Base-by-base conservation (phyloP, 176 grass and related monocot species). In the Pontederia crassipes region DNA sequence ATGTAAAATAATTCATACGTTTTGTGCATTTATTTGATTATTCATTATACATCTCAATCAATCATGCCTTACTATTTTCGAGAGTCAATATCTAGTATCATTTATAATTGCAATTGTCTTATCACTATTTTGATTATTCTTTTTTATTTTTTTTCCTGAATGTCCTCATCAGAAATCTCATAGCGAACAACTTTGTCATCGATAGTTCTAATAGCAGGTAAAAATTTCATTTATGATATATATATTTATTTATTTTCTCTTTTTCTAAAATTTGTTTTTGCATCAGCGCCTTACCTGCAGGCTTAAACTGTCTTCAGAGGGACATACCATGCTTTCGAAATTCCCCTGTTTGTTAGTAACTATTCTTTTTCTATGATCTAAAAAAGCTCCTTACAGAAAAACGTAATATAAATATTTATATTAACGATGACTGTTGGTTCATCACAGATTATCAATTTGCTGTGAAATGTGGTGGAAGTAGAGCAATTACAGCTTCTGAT, bases 111-210 rank as follows among this genome's bases (percentile, higher is more conserved):
- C 6, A 7, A 40, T 40, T 40, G 32, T 40, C 32, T 40, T 40
- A 40, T 1, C 32, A 40, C 2, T 40, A 40, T 40, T 7, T 40
- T 40, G 32, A 47, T n/a, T 45, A 52, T 12, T 69, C 20, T 67
- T 46, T 85, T 55, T 60, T 24, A 35, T 72, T 46, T 10, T 60
- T 17, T 52, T 14, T 61, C 13, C 3, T 74, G 11, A 61, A 20
- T 67, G 59, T 2, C 64, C 52, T 58, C 20, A 58, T 80, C 15
- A 95, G 89, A 74, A 95, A 95, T 72, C 73, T 95, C 82, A 82
- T 89, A 32, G 74, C 90, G 52, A 95, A 95, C 9, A 75, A 95
- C 68, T 95, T 95, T 35, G 49, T 75, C 51, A 71, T 83, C 9
- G 62, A 78, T 77, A 73, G 59, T 75, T 80, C 82, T 27, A 86